These are phyloP conservation scores for Clohesyomyces aquaticus DNA, from an alignment of 495 filamentous ascomycete genomes.

Conservation along the genomic window DNA sequence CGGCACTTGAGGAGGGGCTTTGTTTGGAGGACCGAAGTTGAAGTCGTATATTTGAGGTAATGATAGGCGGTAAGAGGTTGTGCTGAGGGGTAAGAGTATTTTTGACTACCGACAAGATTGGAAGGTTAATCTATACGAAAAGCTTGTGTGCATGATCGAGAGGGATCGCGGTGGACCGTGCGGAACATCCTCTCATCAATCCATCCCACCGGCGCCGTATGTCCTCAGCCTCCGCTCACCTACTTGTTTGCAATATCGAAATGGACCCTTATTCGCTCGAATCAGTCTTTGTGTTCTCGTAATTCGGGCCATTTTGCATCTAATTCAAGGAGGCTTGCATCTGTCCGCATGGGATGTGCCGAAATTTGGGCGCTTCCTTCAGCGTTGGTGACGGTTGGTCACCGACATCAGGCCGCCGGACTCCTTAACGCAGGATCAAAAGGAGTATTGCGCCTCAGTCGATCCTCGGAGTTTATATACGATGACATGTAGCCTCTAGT, in stretches of 20 bases:
- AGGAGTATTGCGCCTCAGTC: neutral
- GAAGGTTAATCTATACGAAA: neutral
- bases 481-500: neutral
- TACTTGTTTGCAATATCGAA: slow-evolving; percentile 2
- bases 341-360: neutral
- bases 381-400: neutral
- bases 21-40: slow-evolving; percentile 3
- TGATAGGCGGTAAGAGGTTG: neutral
- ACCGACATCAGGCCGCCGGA: neutral
- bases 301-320: neutral
- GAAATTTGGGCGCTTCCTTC: neutral
- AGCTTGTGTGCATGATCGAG: slow-evolving; percentile 6
- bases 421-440: neutral
- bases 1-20: slow-evolving; percentile 4
- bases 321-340: neutral
- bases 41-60: neutral
- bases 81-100: neutral
- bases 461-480: neutral
- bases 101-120: neutral
- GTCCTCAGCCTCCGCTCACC: slow-evolving; percentile 26
- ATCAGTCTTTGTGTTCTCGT: neutral
- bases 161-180: slow-evolving; percentile 2
- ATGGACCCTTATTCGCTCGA: slow-evolving; percentile 1
- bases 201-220: slow-evolving; percentile 4
- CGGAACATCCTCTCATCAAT: slow-evolving; percentile 18